phyloP scores from a whole-genome alignment of 108 stramenopile genomes.

The Skeletonema menzelii region DNA sequence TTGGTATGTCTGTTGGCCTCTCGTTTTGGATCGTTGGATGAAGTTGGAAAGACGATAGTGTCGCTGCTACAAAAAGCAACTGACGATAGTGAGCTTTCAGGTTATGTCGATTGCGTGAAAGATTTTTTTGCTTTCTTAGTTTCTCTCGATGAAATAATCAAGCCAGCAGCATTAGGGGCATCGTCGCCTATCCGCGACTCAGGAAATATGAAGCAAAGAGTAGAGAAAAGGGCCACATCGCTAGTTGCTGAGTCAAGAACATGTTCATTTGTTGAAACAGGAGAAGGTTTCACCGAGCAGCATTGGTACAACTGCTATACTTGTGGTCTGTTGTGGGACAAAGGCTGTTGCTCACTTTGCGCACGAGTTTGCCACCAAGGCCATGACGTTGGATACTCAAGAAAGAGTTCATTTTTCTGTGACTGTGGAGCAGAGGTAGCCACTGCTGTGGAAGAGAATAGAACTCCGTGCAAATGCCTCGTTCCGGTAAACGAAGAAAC shows the following conservation, averaged over 20 bases:
- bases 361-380: constrained; percentile 78
- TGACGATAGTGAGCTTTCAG: background rate
- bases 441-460: constrained; percentile 35
- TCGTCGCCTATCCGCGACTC: background rate
- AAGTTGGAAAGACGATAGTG: constrained; percentile 18
- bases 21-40: constrained; percentile 28
- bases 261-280: constrained; percentile 68
- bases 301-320: constrained; percentile 88
- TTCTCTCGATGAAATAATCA: constrained; percentile 11
- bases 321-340: constrained; percentile 82
- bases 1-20: constrained; percentile 35
- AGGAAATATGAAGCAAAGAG: background rate
- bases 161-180: background rate
- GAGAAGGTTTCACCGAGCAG: constrained; percentile 80
- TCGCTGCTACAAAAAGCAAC: constrained; percentile 12
- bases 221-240: background rate
- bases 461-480: constrained; percentile 71
- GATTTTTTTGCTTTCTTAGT: constrained; percentile 30
- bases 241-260: constrained; percentile 28
- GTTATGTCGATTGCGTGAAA: constrained; percentile 1
- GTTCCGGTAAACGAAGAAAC: constrained; percentile 39
- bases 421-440: constrained; percentile 83
- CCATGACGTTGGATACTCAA: constrained; percentile 84
- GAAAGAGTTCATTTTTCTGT: constrained; percentile 84
- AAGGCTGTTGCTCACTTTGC: constrained; percentile 86